A percentile compares a stretch with the other conserved stretches of the same genome.
Evolutionary conservation across 2,329 filamentous ascomycete species (phyloP).

Genomic region (Cladosporium sp.): DNA sequence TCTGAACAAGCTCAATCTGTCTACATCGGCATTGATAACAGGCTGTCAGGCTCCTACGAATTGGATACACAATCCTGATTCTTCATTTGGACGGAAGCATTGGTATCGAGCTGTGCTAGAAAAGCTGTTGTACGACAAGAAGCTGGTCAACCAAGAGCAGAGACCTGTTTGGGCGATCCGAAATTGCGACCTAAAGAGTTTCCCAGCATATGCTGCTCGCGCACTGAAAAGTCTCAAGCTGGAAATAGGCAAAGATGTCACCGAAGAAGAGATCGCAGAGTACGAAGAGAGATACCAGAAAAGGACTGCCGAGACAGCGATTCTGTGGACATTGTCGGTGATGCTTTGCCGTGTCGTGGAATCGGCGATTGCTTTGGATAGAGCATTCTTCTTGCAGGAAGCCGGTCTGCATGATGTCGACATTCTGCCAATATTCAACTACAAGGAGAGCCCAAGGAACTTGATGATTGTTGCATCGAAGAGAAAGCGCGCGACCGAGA

Average conservation of each 20-base stretch:
- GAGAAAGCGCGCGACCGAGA: background rate
- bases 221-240: conserved; percentile 18
- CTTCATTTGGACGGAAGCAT: conserved; percentile 19
- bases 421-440: conserved; percentile 18
- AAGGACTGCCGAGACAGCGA: conserved; percentile 19
- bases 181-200: conserved; percentile 19
- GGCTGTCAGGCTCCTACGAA: conserved; percentile 24
- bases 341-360: conserved; percentile 23
- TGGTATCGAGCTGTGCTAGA: conserved; percentile 22
- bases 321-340: conserved; percentile 22
- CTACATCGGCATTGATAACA: conserved; percentile 22
- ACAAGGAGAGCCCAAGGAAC: conserved; percentile 21
- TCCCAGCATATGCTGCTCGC: conserved; percentile 13
- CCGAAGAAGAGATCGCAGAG: conserved; percentile 16
- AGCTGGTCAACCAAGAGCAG: background rate
- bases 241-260: conserved; percentile 11
- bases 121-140: conserved; percentile 21
- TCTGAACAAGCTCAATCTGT: conserved; percentile 16
- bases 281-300: conserved; percentile 17
- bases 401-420: conserved; percentile 8
- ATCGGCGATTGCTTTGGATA: conserved; percentile 20
- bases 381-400: conserved; percentile 19
- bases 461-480: conserved; percentile 22
- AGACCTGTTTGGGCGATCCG: conserved; percentile 23
- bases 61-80: conserved; percentile 22